phyloP scores from a whole-genome alignment of 768 basidiomycete species.

The Multifurca ochricompacta region DNA sequence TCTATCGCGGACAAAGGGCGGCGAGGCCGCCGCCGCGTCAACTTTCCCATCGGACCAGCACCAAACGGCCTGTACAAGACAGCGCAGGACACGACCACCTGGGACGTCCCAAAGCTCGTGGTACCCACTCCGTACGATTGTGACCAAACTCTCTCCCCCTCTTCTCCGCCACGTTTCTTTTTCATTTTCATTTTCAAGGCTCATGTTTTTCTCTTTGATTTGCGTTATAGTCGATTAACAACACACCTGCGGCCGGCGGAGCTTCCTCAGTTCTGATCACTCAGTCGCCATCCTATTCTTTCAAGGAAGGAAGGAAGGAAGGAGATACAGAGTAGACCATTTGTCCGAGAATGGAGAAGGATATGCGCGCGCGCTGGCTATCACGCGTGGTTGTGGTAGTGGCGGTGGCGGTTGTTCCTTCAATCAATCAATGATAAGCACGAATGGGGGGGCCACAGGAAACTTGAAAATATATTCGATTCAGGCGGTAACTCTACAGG shows the following conservation, averaged over 20 bases:
- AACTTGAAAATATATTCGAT: too few relatives aligned
- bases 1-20: conserved; percentile 12
- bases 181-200: background rate
- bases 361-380: too few relatives aligned
- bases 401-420: too few relatives aligned
- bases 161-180: background rate
- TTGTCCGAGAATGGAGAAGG: too few relatives aligned
- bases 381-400: too few relatives aligned
- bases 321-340: too few relatives aligned
- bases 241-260: too few relatives aligned
- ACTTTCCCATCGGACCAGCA: conserved; percentile 1
- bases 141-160: background rate
- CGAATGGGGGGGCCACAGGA: too few relatives aligned
- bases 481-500: too few relatives aligned
- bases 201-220: background rate
- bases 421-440: too few relatives aligned
- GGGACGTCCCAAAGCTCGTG: conserved; percentile 8
- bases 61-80: conserved; percentile 15
- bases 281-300: background rate
- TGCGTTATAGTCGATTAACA: background rate
- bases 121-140: conserved; percentile 4
- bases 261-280: background rate
- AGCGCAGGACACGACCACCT: conserved; percentile 5
- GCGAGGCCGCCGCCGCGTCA: background rate
- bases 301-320: too few relatives aligned